Evolutionary conservation across 2,329 filamentous ascomycete genomes (phyloP).

Genomic region (Stemphylium lycopersici): DNA sequence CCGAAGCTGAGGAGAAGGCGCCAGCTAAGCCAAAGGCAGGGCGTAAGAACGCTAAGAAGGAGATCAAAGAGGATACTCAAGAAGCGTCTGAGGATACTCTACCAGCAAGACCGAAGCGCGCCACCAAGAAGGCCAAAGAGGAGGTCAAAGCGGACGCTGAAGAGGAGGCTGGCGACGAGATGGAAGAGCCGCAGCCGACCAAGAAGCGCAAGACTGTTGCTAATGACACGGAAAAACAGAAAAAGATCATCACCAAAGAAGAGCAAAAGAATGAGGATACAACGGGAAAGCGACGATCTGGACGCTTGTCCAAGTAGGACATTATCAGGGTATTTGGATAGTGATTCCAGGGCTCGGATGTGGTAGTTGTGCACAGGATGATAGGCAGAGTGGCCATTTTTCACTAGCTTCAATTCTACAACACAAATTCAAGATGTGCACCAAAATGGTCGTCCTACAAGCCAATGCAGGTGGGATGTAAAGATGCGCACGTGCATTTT

Average conservation of each 20-base stretch:
- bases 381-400: not conserved
- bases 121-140: conserved; percentile 18
- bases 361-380: not conserved
- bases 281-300: conserved; percentile 30
- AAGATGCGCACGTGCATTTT: conserved; percentile 27
- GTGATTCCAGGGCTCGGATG: not conserved
- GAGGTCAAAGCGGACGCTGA: conserved; percentile 22
- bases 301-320: conserved; percentile 24
- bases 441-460: not conserved
- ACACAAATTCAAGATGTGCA: not conserved
- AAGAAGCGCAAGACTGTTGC: conserved; percentile 37
- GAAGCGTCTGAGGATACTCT: conserved; percentile 29
- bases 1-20: conserved; percentile 19
- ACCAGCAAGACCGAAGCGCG: conserved; percentile 15
- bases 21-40: conserved; percentile 27
- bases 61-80: conserved; percentile 27
- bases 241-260: conserved; percentile 10
- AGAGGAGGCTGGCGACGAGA: conserved; percentile 33
- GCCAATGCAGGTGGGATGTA: conserved; percentile 2
- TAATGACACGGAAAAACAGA: conserved; percentile 20
- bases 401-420: not conserved
- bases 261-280: conserved; percentile 22
- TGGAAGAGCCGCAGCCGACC: conserved; percentile 25
- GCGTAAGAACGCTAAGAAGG: conserved; percentile 30
- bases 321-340: not conserved